phyloP scores from a whole-genome alignment of 1,139 yeast species.

The Hemisphaericaspora xylanilytica region DNA sequence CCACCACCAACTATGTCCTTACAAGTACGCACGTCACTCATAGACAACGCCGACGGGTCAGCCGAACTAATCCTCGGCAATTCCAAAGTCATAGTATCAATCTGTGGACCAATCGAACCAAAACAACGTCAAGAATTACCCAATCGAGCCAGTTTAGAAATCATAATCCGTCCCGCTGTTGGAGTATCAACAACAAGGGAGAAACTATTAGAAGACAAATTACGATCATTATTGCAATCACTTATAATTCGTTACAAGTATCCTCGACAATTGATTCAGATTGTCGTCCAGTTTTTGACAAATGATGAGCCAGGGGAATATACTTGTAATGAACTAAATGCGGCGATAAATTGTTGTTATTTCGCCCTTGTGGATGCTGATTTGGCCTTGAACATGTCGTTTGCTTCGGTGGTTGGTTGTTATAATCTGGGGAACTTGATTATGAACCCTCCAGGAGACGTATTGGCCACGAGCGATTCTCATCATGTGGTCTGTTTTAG shows the following conservation, averaged over 20 bases:
- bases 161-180: slow-evolving; percentile 73
- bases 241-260: slow-evolving; percentile 63
- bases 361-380: slow-evolving; percentile 81
- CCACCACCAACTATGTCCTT: slow-evolving; percentile 15
- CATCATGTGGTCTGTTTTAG: slow-evolving; percentile 68
- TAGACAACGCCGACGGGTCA: slow-evolving; percentile 77
- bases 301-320: slow-evolving; percentile 29
- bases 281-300: slow-evolving; percentile 79
- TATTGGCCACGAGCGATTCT: slow-evolving; percentile 48
- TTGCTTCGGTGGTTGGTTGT: slow-evolving; percentile 53
- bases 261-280: slow-evolving; percentile 83
- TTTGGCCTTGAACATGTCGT: slow-evolving; percentile 62
- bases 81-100: slow-evolving; percentile 63
- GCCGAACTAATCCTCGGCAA: slow-evolving; percentile 45
- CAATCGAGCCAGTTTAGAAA: slow-evolving; percentile 71
- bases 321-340: slow-evolving; percentile 58
- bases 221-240: slow-evolving; percentile 60
- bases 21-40: slow-evolving; percentile 28
- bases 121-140: slow-evolving; percentile 84
- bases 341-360: slow-evolving; percentile 68
- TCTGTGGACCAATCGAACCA: slow-evolving; percentile 90
- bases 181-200: slow-evolving; percentile 82
- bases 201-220: slow-evolving; percentile 66
- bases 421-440: slow-evolving; percentile 30
- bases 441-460: slow-evolving; percentile 41